Evolutionary conservation across 2,329 filamentous ascomycete species (phyloP).

Genomic region (Calonectria multiphialidica): DNA sequence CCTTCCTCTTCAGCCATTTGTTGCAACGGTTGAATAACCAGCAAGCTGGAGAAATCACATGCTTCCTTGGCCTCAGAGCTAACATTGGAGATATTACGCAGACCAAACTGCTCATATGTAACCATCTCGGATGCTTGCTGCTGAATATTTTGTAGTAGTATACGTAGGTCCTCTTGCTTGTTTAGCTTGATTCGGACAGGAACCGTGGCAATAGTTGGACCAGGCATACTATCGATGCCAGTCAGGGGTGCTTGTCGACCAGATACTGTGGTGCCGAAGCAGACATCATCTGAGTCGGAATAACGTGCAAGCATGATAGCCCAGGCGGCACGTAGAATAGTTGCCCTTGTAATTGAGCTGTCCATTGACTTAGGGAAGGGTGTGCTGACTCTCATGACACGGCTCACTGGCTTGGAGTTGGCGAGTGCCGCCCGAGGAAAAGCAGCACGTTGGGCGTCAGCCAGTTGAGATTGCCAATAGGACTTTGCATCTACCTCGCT

Average conservation of each 20-base stretch:
- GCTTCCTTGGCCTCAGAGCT: constrained; percentile 9
- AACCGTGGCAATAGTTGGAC: constrained; percentile 48
- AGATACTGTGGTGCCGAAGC: constrained; percentile 58
- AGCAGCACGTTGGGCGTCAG: constrained; percentile 48
- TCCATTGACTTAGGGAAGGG: not conserved
- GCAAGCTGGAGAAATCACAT: constrained; percentile 25
- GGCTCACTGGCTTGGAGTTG: constrained; percentile 61
- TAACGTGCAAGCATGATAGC: constrained; percentile 64
- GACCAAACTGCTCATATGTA: constrained; percentile 31
- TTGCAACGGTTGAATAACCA: constrained; percentile 17
- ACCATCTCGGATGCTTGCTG: constrained; percentile 28
- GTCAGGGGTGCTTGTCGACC: constrained; percentile 47
- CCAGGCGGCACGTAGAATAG: constrained; percentile 55
- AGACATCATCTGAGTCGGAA: constrained; percentile 52
- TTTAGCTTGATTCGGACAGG: constrained; percentile 39
- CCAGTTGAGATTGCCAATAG: not conserved
- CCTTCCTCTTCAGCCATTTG: constrained; percentile 9
- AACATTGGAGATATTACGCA: constrained; percentile 35
- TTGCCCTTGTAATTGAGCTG: constrained; percentile 24
- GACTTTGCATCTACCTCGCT: not conserved
- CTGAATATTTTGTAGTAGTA: constrained; percentile 54
- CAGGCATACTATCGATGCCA: constrained; percentile 33
- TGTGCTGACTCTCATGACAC: constrained; percentile 42
- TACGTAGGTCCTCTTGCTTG: constrained; percentile 45
- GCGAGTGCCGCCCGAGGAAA: constrained; percentile 57